Conservation (phyloP, 23 red algal species). For the Gracilaria caudata region DNA sequence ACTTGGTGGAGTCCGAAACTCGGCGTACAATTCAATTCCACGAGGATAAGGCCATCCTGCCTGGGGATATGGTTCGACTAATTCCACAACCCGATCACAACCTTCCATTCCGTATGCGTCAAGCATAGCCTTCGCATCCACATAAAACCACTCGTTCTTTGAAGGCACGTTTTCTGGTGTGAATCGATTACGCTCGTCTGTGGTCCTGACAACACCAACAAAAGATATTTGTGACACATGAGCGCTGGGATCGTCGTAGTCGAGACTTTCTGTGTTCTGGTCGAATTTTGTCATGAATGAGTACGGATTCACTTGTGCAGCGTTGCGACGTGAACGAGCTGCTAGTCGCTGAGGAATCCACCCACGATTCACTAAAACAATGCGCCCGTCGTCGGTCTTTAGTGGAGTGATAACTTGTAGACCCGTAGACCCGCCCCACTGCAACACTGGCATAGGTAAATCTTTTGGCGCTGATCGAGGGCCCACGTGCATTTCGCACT, state of each 20-base stretch:
- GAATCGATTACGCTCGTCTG: constrained; percentile 63
- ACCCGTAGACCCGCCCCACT: constrained; percentile 71
- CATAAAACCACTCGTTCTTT: constrained; percentile 69
- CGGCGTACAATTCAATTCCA: neutral
- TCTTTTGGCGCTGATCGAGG: constrained; percentile 59
- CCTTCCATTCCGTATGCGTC: constrained; percentile 7
- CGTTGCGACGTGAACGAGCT: constrained; percentile 1
- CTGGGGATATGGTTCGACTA: constrained; percentile 27
- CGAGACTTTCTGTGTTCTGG: neutral
- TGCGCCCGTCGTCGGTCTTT: constrained; percentile 21
- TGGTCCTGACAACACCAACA: constrained; percentile 29
- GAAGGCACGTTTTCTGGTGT: constrained; percentile 47
- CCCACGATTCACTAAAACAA: constrained; percentile 61
- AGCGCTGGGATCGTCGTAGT: constrained; percentile 15
- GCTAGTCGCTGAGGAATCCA: constrained; percentile 66
- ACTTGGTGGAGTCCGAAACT: constrained; percentile 63
- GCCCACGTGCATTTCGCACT: constrained; percentile 51
- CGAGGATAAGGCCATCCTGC: constrained; percentile 58
- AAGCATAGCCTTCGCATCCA: constrained; percentile 45
- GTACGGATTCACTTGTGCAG: constrained; percentile 37
- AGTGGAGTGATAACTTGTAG: constrained; percentile 61
- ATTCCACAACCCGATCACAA: constrained; percentile 47
- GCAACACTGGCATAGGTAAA: constrained; percentile 39
- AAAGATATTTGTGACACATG: constrained; percentile 13
- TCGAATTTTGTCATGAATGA: constrained; percentile 44